Base-by-base conservation (phyloP, 306 rosid species). In the Leucaena leucocephala region DNA sequence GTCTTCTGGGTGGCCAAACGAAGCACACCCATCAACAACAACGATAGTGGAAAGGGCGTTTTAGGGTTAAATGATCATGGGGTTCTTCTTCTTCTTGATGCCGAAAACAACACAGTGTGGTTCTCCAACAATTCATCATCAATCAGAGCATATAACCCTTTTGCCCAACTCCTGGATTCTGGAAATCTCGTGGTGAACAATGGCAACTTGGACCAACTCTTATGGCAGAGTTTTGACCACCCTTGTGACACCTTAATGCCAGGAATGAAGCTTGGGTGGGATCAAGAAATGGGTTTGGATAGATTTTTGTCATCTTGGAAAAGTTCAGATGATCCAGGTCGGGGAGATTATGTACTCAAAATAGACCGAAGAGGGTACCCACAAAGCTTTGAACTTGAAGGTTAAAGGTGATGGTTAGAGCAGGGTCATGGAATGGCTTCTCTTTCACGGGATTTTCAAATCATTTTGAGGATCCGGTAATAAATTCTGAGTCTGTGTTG, bases 1-100 rank as follows among this genome's bases (percentile, higher is more conserved):
- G 33, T 58, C 67, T 79, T 80, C 13, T 84, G 82, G 85, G 85
- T 81, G 27, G 82, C 82, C 63, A 81, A 81, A 12, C 54, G 80
- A 77, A 64, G 81, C 0, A 68, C 8, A 3, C 59, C 77, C 0
- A 17, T 68, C 17, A 9, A 55, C 17, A 9, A 55, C 4, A 80
- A 22, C 21, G 7, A 76, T 21, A 16, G 40, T 13, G 3, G n/a
- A 2, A 61, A 33, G 8, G 64, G 40, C 33, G 11, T 58, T 19
- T 69, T 84, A 13, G 44, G 12, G 11, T 17, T 84, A 71, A 72
- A 38, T 33, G 45, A 55, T 14, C 35, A 3, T 14, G 87, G 87
- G 9, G 35, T n/a, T 67, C 80, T 72, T 58, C 5, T 59, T 16
- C 68, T 84, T 45, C 21, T 76, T 57, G 63, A 80, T 80, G 77